Percentiles rank a stretch among this genome's conserved stretches.
These are phyloP conservation scores for Aureobasidium sp. DNA, from an alignment of 2,329 filamentous ascomycete genomes.

Conservation along the genomic window DNA sequence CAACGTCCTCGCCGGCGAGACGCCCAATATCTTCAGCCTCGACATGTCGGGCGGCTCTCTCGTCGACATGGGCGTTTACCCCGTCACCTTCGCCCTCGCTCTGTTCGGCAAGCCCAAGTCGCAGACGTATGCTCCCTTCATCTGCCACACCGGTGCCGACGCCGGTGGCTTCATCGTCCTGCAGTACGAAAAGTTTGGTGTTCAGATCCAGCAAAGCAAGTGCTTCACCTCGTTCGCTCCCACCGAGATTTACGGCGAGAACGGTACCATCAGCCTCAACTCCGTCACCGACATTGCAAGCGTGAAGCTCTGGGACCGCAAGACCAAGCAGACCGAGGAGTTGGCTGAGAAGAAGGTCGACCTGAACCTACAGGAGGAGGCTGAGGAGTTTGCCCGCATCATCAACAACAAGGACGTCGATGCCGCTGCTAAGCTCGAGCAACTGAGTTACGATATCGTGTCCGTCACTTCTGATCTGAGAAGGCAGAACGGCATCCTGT, in stretches of 20 bases:
- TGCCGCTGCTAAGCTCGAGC: constrained; percentile 31
- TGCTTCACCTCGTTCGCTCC: constrained; percentile 36
- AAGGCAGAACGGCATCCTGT: constrained; percentile 36
- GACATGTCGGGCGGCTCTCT: constrained; percentile 39
- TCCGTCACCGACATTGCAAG: constrained; percentile 37
- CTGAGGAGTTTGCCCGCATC: constrained; percentile 37
- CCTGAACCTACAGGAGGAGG: constrained; percentile 40
- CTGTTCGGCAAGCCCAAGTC: constrained; percentile 37
- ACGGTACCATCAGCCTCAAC: constrained; percentile 37
- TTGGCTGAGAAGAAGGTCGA: constrained; percentile 32
- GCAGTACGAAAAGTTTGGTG: constrained; percentile 36
- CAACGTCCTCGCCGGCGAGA: constrained; percentile 37
- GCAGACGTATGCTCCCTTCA: constrained; percentile 35
- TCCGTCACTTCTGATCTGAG: constrained; percentile 36
- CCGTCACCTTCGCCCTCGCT: constrained; percentile 38
- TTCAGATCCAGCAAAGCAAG: constrained; percentile 36
- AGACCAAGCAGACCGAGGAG: constrained; percentile 34
- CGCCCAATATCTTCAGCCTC: constrained; percentile 41
- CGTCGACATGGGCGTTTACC: constrained; percentile 42
- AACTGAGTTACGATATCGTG: constrained; percentile 33
- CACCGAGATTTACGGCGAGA: constrained; percentile 40
- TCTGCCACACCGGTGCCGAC: constrained; percentile 37
- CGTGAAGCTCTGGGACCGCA: constrained; percentile 34
- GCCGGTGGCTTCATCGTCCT: constrained; percentile 37
- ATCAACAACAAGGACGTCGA: constrained; percentile 31